These are phyloP conservation scores for Xanthoconium stramineum DNA, from an alignment of 768 basidiomycete species.

Conservation along the genomic window DNA sequence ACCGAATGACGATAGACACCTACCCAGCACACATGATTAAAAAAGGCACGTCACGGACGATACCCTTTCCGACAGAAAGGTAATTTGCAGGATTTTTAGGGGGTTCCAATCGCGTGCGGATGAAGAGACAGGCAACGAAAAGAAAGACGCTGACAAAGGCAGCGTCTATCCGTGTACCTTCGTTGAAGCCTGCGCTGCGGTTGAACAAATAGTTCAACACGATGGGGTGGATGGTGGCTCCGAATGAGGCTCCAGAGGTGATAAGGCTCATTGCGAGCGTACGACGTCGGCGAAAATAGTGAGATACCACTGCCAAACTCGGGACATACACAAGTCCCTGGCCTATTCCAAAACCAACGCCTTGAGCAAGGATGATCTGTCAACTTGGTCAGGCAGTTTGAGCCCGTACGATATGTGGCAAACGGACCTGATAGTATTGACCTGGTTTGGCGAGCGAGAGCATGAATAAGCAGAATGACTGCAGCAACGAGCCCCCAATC, in stretches of 20 bases:
- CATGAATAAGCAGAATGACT: constrained; percentile 41
- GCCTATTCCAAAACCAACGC: constrained; percentile 44
- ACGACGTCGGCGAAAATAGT: constrained; percentile 42
- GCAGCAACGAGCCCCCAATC: constrained; percentile 43
- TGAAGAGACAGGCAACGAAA: constrained; percentile 30
- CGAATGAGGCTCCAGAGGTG: constrained; percentile 36
- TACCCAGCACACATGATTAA: constrained; percentile 21
- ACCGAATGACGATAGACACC: neutral
- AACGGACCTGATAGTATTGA: constrained; percentile 42
- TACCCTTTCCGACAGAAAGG: constrained; percentile 12
- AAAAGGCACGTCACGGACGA: constrained; percentile 18
- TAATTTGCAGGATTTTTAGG: constrained; percentile 14
- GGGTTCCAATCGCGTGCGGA: constrained; percentile 41
- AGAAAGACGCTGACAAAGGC: constrained; percentile 39
- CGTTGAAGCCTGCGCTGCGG: constrained; percentile 35
- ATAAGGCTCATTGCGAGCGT: constrained; percentile 45
- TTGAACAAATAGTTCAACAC: constrained; percentile 32
- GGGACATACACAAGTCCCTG: constrained; percentile 48
- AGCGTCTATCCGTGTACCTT: constrained; percentile 49
- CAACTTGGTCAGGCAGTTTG: neutral
- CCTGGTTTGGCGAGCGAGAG: constrained; percentile 42
- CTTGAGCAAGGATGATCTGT: constrained; percentile 50
- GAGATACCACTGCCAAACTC: constrained; percentile 39
- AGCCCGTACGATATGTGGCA: neutral
- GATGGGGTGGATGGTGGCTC: constrained; percentile 23